phyloP scores from a whole-genome alignment of 2,329 filamentous ascomycete genomes.

The Fulvia fulva region DNA sequence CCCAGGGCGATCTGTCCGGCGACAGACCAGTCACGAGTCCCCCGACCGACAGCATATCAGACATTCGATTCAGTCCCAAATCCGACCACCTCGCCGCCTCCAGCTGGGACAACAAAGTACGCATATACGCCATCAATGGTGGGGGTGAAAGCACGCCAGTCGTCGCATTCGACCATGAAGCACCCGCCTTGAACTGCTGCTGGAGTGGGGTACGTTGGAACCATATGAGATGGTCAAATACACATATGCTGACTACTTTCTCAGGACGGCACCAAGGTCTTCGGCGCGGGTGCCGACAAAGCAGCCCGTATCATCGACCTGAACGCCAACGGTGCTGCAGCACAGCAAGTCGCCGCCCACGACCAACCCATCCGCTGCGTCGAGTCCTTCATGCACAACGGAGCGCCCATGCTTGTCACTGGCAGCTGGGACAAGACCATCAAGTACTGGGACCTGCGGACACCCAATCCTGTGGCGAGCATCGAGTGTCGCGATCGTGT shows the following conservation, averaged over 20 bases:
- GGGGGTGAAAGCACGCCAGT: slow-evolving; percentile 79
- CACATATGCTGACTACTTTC: background rate
- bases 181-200: slow-evolving; percentile 75
- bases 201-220: slow-evolving; percentile 72
- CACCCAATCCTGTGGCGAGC: slow-evolving; percentile 60
- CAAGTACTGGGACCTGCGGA: slow-evolving; percentile 82
- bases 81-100: slow-evolving; percentile 81
- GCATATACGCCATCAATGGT: slow-evolving; percentile 85
- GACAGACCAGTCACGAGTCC: slow-evolving; percentile 76
- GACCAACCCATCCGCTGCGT: slow-evolving; percentile 76
- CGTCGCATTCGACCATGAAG: slow-evolving; percentile 80
- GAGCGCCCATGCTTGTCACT: slow-evolving; percentile 78
- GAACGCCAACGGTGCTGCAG: slow-evolving; percentile 45
- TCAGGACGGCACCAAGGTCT: slow-evolving; percentile 85
- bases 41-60: slow-evolving; percentile 85
- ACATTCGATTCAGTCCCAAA: slow-evolving; percentile 74
- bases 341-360: slow-evolving; percentile 71
- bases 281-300: slow-evolving; percentile 87
- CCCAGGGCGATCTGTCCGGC: slow-evolving; percentile 84
- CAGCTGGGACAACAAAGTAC: slow-evolving; percentile 97
- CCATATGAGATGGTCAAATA: no score
- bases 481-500: slow-evolving; percentile 70
- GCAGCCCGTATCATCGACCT: slow-evolving; percentile 85
- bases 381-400: slow-evolving; percentile 58
- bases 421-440: slow-evolving; percentile 89